Evolutionary conservation across 2,329 filamentous ascomycete genomes (phyloP).

Genomic region (Aspergillus ochraceus): DNA sequence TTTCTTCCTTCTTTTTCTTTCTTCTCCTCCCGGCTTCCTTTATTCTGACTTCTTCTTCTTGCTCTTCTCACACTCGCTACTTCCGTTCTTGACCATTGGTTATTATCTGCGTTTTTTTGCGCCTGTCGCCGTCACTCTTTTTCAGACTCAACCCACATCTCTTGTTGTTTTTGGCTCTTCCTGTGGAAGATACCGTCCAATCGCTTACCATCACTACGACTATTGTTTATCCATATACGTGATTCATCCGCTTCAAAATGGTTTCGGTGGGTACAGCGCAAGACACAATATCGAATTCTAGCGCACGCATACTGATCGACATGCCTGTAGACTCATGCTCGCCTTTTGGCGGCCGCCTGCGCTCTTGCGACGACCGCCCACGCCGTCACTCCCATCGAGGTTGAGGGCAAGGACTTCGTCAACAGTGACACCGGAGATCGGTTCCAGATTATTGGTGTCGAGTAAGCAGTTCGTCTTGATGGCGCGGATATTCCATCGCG

Average conservation of each 20-base stretch:
- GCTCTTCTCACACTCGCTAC: constrained; percentile 16
- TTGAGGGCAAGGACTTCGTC: constrained; percentile 62
- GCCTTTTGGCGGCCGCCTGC: constrained; percentile 41
- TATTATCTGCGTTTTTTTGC: background rate
- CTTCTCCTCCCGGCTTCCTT: background rate
- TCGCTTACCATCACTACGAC: constrained; percentile 7
- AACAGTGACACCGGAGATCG: constrained; percentile 58
- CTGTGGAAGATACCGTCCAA: constrained; percentile 19
- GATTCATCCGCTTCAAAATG: constrained; percentile 20
- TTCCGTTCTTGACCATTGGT: constrained; percentile 3
- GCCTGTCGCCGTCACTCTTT: constrained; percentile 27
- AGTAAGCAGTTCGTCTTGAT: constrained; percentile 41
- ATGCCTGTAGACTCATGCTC: constrained; percentile 29
- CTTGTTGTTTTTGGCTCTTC: constrained; percentile 11
- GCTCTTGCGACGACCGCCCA: constrained; percentile 47
- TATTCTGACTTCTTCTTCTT: constrained; percentile 18
- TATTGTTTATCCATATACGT: background rate
- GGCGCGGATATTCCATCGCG: constrained; percentile 9
- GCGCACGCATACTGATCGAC: background rate
- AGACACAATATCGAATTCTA: background rate
- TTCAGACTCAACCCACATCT: background rate
- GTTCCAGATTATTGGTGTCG: constrained; percentile 63
- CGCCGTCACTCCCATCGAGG: constrained; percentile 58
- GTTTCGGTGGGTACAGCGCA: constrained; percentile 19
- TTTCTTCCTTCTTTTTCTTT: constrained; percentile 9